A percentile compares a stretch with the other conserved stretches of the same genome.
These are phyloP conservation scores for Trichoderma sp. DNA, from an alignment of 2,329 filamentous ascomycete species.

Conservation along the genomic window DNA sequence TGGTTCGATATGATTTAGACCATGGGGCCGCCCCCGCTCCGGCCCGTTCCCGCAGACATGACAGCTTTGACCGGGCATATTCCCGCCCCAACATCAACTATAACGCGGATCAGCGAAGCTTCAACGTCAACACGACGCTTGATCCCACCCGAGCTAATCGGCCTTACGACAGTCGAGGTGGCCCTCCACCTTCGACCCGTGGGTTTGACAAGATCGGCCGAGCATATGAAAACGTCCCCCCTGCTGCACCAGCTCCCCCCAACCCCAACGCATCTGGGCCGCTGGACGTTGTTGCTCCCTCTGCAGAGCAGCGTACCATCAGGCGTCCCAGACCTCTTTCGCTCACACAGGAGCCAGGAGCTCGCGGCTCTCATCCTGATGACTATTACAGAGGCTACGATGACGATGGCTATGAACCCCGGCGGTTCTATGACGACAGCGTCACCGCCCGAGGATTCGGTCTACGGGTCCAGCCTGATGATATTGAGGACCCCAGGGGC, in stretches of 20 bases:
- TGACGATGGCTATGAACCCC: slow-evolving; percentile 40
- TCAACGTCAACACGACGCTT: slow-evolving; percentile 46
- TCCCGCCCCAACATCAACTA: slow-evolving; percentile 56
- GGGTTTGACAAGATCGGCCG: slow-evolving; percentile 69
- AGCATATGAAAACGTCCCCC: slow-evolving; percentile 42
- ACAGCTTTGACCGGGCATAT: slow-evolving; percentile 56
- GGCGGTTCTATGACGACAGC: slow-evolving; percentile 46
- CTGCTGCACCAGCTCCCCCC: slow-evolving; percentile 41
- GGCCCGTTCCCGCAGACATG: slow-evolving; percentile 37
- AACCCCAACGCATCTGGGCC: slow-evolving; percentile 31
- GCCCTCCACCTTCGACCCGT: slow-evolving; percentile 66
- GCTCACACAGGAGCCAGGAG: slow-evolving; percentile 51
- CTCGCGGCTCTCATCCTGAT: slow-evolving; percentile 45
- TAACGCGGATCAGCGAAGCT: slow-evolving; percentile 44
- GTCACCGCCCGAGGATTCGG: slow-evolving; percentile 51
- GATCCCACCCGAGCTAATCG: slow-evolving; percentile 43
- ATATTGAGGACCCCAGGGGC: slow-evolving; percentile 42
- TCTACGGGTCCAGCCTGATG: slow-evolving; percentile 42
- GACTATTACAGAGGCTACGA: slow-evolving; percentile 50
- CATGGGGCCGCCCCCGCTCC: slow-evolving; percentile 48
- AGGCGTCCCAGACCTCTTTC: slow-evolving; percentile 47
- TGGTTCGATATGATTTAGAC: slow-evolving; percentile 61
- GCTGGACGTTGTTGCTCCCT: slow-evolving; percentile 21
- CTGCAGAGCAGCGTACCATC: slow-evolving; percentile 25
- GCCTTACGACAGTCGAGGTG: slow-evolving; percentile 42